phyloP scores from a whole-genome alignment of 495 filamentous ascomycete species.

The Friedmanniomyces endolithicus region DNA sequence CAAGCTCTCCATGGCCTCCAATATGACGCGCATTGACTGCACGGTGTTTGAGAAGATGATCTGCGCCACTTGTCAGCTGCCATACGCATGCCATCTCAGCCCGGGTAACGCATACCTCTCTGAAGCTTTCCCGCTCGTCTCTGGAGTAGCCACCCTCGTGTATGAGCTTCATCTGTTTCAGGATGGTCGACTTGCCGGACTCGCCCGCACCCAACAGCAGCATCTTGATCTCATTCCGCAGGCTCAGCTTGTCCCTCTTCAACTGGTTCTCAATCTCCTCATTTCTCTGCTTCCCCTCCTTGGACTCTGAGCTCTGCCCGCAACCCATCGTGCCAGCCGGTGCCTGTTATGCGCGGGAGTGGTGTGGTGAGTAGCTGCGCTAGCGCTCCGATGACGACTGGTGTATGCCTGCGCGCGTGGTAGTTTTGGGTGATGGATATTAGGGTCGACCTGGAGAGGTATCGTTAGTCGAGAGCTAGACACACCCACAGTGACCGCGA shows the following conservation, averaged over 20 bases:
- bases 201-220: constrained; percentile 96
- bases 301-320: constrained; percentile 99
- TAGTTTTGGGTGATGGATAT: not conserved
- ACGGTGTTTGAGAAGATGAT: constrained; percentile 87
- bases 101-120: constrained; percentile 23
- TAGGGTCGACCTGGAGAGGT: not conserved
- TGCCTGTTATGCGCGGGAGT: constrained; percentile 2
- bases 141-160: constrained; percentile 70
- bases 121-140: constrained; percentile 65
- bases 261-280: constrained; percentile 99
- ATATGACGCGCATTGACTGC: constrained; percentile 49
- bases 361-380: not conserved
- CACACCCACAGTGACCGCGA: not conserved
- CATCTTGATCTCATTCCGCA: constrained; percentile 99
- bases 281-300: constrained; percentile 95
- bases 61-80: constrained; percentile 27
- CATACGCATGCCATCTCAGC: constrained; percentile 20
- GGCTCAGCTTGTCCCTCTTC: constrained; percentile 88
- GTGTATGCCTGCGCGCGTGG: not conserved
- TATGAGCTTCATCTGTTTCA: constrained; percentile 98
- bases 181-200: constrained; percentile 97
- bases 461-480: not conserved
- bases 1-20: constrained; percentile 91
- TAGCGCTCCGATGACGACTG: not conserved
- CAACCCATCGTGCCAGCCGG: constrained; percentile 78